phyloP scores from a whole-genome alignment of 163 green algal species.

The Chloroidium sp. region DNA sequence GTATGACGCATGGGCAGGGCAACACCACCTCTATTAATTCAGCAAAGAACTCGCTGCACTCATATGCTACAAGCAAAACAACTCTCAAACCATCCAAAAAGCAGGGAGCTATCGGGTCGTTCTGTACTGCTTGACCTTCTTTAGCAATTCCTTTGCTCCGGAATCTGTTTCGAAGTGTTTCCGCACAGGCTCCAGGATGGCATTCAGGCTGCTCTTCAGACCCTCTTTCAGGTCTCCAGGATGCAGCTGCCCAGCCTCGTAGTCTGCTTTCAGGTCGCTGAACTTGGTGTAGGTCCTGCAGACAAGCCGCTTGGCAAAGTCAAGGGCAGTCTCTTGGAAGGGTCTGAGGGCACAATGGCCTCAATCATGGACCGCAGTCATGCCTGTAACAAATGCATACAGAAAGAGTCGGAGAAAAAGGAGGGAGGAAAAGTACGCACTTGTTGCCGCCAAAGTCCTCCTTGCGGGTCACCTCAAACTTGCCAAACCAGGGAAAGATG shows the following conservation, averaged over 20 bases:
- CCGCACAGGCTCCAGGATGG: slow-evolving; percentile 87
- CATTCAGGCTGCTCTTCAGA: slow-evolving; percentile 72
- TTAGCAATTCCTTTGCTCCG: slow-evolving; percentile 81
- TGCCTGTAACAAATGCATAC: not conserved
- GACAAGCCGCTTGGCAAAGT: not conserved
- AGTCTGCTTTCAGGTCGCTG: slow-evolving; percentile 77
- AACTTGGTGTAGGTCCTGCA: slow-evolving; percentile 59
- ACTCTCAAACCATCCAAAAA: too few species aligned
- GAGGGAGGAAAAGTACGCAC: slow-evolving; percentile 11
- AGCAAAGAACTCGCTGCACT: too few species aligned
- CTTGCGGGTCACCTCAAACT: slow-evolving; percentile 66
- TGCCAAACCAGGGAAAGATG: slow-evolving; percentile 80
- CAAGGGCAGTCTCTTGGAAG: not conserved
- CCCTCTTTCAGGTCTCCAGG: slow-evolving; percentile 85
- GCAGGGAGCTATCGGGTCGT: not conserved
- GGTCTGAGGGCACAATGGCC: not conserved
- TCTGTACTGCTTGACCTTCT: slow-evolving; percentile 56
- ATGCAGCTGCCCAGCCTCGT: slow-evolving; percentile 68
- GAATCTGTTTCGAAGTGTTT: slow-evolving; percentile 90
- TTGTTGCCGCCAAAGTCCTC: slow-evolving; percentile 76
- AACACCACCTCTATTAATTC: too few species aligned
- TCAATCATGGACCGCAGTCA: not conserved
- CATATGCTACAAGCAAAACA: too few species aligned
- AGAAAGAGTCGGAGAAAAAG: not conserved
- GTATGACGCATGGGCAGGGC: too few species aligned